Evolutionary conservation across 2,329 filamentous ascomycete genomes (phyloP).

Genomic region (Calonectria fujianensis): DNA sequence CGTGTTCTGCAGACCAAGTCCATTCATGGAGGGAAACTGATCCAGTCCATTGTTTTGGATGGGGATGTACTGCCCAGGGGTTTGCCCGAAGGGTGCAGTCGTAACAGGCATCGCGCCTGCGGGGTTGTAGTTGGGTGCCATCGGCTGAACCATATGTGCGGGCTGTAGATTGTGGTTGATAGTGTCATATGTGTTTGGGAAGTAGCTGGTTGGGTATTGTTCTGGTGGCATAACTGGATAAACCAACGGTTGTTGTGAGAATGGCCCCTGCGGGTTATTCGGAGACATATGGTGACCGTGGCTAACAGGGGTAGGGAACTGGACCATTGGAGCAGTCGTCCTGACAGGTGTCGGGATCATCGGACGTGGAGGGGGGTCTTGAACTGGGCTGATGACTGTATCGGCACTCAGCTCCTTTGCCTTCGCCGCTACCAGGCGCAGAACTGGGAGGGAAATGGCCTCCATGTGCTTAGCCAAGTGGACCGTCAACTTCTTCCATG

Average conservation of each 20-base stretch:
- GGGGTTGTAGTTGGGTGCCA: slow-evolving; percentile 53
- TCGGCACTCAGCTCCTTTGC: slow-evolving; percentile 73
- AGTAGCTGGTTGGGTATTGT: slow-evolving; percentile 54
- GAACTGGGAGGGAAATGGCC: slow-evolving; percentile 88
- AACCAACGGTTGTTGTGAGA: slow-evolving; percentile 48
- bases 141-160: slow-evolving; percentile 51
- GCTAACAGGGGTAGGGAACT: slow-evolving; percentile 48
- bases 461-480: slow-evolving; percentile 97
- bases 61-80: slow-evolving; percentile 50
- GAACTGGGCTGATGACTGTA: slow-evolving; percentile 81
- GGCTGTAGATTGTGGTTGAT: slow-evolving; percentile 55
- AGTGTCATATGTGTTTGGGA: slow-evolving; percentile 53
- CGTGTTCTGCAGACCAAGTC: slow-evolving; percentile 58
- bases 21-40: slow-evolving; percentile 58
- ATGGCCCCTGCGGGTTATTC: slow-evolving; percentile 46
- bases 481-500: slow-evolving; percentile 96
- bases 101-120: slow-evolving; percentile 52
- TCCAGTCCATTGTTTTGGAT: slow-evolving; percentile 56
- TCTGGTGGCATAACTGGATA: slow-evolving; percentile 55
- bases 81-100: slow-evolving; percentile 51
- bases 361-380: slow-evolving; percentile 67
- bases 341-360: slow-evolving; percentile 54
- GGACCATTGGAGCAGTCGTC: slow-evolving; percentile 47
- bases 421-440: slow-evolving; percentile 73
- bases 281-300: slow-evolving; percentile 50